Evolutionary conservation across 352 stramenopile species (phyloP).

Genomic region (Phytophthora europaea): DNA sequence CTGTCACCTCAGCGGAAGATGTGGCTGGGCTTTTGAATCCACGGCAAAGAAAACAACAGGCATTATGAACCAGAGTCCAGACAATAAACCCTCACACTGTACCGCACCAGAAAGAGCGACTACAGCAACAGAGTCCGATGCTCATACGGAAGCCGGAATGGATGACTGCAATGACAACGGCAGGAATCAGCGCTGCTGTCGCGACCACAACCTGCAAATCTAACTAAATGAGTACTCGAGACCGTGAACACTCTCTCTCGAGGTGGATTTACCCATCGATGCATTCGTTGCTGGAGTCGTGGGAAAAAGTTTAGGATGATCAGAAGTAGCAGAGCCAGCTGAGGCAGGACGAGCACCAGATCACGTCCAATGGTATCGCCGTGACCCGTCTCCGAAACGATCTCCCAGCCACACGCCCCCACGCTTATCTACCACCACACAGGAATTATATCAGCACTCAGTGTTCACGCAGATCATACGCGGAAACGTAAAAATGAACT

Average conservation of each 20-base stretch:
- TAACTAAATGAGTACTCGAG: neutral
- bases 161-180: slow-evolving; percentile 11
- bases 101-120: slow-evolving; percentile 1
- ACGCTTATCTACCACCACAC: neutral
- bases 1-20: neutral
- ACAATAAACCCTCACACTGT: too few species aligned
- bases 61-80: too few species aligned
- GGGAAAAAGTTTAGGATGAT: neutral
- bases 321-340: neutral
- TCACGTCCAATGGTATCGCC: neutral
- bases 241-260: neutral
- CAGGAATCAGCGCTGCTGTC: slow-evolving; percentile 7
- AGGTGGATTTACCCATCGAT: neutral
- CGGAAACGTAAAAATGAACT: neutral
- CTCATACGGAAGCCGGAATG: slow-evolving; percentile 35
- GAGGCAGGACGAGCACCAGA: neutral
- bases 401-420: neutral
- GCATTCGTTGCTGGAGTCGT: neutral
- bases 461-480: too few species aligned
- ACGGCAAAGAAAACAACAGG: too few species aligned
- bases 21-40: neutral
- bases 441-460: neutral
- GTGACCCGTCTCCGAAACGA: neutral
- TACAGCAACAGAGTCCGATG: slow-evolving; percentile 37
- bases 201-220: slow-evolving; percentile 6